Evolutionary conservation across 2,329 filamentous ascomycete genomes (phyloP).

Genomic region (Orbilia quercus): DNA sequence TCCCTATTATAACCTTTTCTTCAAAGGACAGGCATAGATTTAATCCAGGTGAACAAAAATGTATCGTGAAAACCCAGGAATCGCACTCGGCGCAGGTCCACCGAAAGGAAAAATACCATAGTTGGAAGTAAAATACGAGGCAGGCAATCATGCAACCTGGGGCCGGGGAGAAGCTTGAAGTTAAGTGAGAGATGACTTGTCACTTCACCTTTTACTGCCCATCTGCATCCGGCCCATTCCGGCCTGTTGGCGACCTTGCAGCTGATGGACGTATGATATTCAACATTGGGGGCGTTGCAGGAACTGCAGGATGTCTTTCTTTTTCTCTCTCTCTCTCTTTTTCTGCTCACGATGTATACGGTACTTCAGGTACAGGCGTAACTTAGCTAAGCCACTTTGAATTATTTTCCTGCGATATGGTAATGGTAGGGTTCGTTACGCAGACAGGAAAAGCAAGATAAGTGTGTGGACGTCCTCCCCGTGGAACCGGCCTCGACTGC

Average conservation of each 20-base stretch:
- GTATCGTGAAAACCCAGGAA: background rate
- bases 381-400: background rate
- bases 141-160: conserved; percentile 15
- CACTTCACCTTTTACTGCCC: background rate
- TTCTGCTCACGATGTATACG: conserved; percentile 6
- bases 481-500: background rate
- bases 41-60: background rate
- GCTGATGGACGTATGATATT: conserved; percentile 42
- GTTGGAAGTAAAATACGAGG: conserved; percentile 4
- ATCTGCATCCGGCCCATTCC: conserved; percentile 45
- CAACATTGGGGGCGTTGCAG: conserved; percentile 9
- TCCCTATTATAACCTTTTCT: too few relatives aligned
- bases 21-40: too few relatives aligned
- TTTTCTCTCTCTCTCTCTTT: conserved; percentile 9
- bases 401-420: too few relatives aligned
- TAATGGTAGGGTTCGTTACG: too few relatives aligned
- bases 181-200: background rate
- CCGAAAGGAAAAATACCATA: background rate
- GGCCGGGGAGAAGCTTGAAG: conserved; percentile 1
- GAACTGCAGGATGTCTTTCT: too few relatives aligned
- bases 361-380: conserved; percentile 9
- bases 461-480: background rate
- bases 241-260: conserved; percentile 48
- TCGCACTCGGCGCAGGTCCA: background rate
- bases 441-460: background rate